phyloP scores from a whole-genome alignment of 139 green algal genomes.

The Pseudopediastrum boryanum region DNA sequence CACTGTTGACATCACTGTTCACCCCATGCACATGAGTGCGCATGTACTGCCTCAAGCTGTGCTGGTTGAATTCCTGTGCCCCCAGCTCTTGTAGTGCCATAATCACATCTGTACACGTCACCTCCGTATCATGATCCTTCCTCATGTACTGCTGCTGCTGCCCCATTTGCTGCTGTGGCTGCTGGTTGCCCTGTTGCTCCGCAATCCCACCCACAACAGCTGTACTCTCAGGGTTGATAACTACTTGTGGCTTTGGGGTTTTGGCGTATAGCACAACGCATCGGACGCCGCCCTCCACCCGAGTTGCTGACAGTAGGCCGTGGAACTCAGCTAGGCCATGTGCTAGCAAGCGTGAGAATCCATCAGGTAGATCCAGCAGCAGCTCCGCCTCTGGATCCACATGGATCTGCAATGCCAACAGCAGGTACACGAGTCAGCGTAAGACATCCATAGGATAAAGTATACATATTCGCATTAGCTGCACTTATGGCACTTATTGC shows the following conservation, averaged over 20 bases:
- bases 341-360: slow-evolving; percentile 43
- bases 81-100: slow-evolving; percentile 34
- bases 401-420: not conserved
- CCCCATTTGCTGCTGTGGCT: not conserved
- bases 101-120: slow-evolving; percentile 34
- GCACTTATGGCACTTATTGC: no score
- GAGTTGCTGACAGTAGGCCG: slow-evolving; percentile 34
- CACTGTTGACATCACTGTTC: not conserved
- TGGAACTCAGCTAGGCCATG: slow-evolving; percentile 63
- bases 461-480: no score
- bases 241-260: not conserved
- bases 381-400: slow-evolving; percentile 3
- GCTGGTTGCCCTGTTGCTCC: not conserved
- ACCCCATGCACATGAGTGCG: slow-evolving; percentile 18
- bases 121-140: not conserved
- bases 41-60: slow-evolving; percentile 9
- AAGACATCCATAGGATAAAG: no score
- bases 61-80: not conserved
- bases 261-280: not conserved
- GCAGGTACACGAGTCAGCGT: not conserved
- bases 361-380: slow-evolving; percentile 36
- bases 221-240: not conserved
- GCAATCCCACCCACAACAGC: not conserved
- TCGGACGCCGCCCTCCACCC: not conserved
- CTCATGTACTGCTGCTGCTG: not conserved